A percentile compares a stretch with the other conserved stretches of the same genome.
Evolutionary conservation across 1,139 yeast genomes (phyloP).

Genomic region (Pichia kudriavzevii): DNA sequence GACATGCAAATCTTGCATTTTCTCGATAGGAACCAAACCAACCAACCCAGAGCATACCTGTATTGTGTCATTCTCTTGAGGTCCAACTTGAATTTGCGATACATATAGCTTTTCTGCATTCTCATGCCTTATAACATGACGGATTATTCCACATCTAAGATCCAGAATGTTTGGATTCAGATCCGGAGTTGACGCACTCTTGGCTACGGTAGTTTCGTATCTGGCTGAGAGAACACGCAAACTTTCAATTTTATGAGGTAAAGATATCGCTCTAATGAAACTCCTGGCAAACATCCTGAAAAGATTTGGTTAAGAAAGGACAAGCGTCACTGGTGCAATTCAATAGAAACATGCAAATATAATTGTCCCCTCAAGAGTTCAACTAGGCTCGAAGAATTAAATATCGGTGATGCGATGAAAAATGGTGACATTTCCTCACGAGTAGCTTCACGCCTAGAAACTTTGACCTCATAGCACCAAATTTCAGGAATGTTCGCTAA

Average conservation of each 20-base stretch:
- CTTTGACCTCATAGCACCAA: no score
- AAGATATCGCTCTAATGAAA: neutral
- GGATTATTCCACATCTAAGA: conserved; percentile 40
- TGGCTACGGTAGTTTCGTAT: conserved; percentile 3
- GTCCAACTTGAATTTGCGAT: conserved; percentile 35
- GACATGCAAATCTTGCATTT: conserved; percentile 42
- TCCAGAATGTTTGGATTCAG: conserved; percentile 19
- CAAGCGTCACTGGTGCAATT: no score
- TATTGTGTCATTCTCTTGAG: conserved; percentile 18
- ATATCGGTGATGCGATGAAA: no score
- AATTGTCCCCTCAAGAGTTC: no score
- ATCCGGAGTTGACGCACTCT: neutral
- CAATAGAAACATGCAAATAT: no score
- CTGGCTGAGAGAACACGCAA: neutral
- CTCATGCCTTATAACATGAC: conserved; percentile 37
- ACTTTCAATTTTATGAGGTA: no score
- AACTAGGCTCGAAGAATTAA: no score
- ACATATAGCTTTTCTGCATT: conserved; percentile 50
- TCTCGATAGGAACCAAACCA: conserved; percentile 39
- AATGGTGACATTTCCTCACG: no score
- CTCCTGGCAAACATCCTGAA: neutral
- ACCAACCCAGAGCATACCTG: conserved; percentile 58
- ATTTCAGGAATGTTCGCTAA: no score
- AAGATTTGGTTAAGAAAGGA: no score
- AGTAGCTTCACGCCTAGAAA: no score